A percentile compares a stretch with the other conserved stretches of the same genome.
Conservation (phyloP, 1,284 basidiomycete species). For the Leccinum fuscescens region DNA sequence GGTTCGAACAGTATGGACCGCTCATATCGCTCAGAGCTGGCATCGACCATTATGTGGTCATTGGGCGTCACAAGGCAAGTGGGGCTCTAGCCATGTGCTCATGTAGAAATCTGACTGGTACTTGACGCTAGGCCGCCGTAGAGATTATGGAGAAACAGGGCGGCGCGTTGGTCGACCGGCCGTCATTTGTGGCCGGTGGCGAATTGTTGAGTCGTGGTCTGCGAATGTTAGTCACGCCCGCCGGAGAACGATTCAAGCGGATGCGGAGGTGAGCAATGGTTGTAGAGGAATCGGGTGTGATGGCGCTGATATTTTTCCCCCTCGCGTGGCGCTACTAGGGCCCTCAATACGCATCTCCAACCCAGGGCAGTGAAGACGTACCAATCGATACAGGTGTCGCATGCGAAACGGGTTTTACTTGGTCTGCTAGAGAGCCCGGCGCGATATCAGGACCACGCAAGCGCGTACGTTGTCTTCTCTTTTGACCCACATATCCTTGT, state of each 20-base stretch:
- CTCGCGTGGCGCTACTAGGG: conserved; percentile 5
- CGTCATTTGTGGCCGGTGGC: conserved; percentile 3
- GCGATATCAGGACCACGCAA: conserved; percentile 2
- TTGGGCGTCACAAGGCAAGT: conserved; percentile 15
- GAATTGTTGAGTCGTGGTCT: conserved; percentile 14
- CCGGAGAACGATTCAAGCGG: conserved; percentile 7
- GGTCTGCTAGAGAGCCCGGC: conserved; percentile 7
- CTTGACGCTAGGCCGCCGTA: conserved; percentile 6
- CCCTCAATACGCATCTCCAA: conserved; percentile 11
- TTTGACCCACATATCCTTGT: neutral
- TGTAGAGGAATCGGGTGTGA: neutral
- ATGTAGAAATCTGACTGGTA: neutral
- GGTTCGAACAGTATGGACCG: conserved; percentile 14
- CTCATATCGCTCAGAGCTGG: conserved; percentile 15
- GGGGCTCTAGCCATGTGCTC: neutral
- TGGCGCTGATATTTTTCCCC: neutral
- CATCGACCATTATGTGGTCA: conserved; percentile 9
- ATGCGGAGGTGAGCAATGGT: conserved; percentile 6
- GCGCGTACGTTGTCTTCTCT: neutral
- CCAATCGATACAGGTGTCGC: neutral
- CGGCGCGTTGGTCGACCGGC: neutral
- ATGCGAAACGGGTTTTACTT: conserved; percentile 2
- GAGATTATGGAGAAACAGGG: conserved; percentile 20
- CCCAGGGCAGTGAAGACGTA: conserved; percentile 7
- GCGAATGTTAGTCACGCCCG: neutral